Evolutionary conservation across 768 basidiomycete genomes (phyloP), one percentile per base, ranked within the genome.

Genomic region (Hemileccinum impolitum): DNA sequence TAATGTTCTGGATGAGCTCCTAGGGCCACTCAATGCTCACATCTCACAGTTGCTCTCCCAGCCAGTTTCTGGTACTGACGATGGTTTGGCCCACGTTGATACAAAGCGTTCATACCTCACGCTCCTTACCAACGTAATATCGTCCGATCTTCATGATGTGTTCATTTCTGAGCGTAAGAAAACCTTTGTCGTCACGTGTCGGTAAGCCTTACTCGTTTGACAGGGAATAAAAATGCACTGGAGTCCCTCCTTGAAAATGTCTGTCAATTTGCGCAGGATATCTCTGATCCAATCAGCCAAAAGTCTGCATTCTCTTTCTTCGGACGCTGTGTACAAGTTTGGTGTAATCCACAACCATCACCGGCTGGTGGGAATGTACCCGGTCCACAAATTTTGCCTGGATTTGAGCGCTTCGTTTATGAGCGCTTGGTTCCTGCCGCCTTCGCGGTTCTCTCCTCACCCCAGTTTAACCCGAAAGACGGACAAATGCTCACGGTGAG

Each of bases 401-500:
- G 95, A 1, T 97, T 96, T 57, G 94, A 97, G 57, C 79, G 81
- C 13, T 94, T 94, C 64, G 79, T 95, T 26, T 98, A 98, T 60
- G 87, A 94, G 53, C 80, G 84, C 12, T 69, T 95, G 30, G 73
- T 98, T 44, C 90, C 92, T 11, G 72, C 82, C 3, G 86, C 85
- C 19, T 96, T 99, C 67, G 77, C 82, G 8, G 81, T 97, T 4
- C 81, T 92, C 1, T 84, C 89, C 11, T 73, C 77, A 9, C 82
- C 87, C 0, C 80, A 84, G 35, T 90, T 96, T 65, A 94, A 94
- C 62, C 73, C 87, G 56, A 90, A 90, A 62, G 93, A 96, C 62
- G 92, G 90, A 2, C 90, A 93, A 59, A 82, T 86, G 61, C 75
- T 87, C 43, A 79, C 85, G 61, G 94, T 94, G 59, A 63, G 90